A percentile compares a stretch with the other conserved stretches of the same genome.
These are phyloP conservation scores for Neofusicoccum cordaticola DNA, from an alignment of 2,329 filamentous ascomycete species.

Conservation along the genomic window DNA sequence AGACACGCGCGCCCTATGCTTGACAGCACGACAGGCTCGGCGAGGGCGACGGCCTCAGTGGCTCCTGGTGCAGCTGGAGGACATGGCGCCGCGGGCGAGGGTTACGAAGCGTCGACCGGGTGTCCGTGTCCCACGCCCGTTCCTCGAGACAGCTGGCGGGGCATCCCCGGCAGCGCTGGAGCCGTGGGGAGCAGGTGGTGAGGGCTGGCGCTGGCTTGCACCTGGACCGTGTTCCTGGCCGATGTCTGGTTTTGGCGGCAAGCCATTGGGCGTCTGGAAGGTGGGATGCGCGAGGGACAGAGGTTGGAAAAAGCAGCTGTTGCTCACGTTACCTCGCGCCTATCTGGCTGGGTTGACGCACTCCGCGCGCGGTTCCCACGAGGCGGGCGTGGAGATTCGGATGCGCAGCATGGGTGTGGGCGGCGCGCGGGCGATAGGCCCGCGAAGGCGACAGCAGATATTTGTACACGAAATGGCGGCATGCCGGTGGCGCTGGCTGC, in stretches of 20 bases:
- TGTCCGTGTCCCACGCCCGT: background rate
- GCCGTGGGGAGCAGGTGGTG: background rate
- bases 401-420: background rate
- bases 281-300: background rate
- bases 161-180: background rate
- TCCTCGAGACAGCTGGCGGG: background rate
- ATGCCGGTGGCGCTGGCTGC: background rate
- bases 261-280: background rate
- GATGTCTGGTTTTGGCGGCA: background rate
- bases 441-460: constrained; percentile 1
- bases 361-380: background rate
- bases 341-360: background rate
- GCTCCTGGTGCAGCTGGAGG: background rate
- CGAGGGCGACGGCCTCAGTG: background rate
- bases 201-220: background rate
- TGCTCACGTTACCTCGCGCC: background rate
- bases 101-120: background rate
- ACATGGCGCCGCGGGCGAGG: background rate
- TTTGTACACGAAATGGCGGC: constrained; percentile 3
- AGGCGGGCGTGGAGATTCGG: constrained; percentile 6
- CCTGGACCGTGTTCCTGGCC: background rate
- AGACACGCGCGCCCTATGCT: background rate
- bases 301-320: background rate
- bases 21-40: background rate
- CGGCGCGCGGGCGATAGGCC: constrained; percentile 1